These are phyloP conservation scores for Penicilliopsis zonata DNA, from an alignment of 495 filamentous ascomycete genomes.

Conservation along the genomic window DNA sequence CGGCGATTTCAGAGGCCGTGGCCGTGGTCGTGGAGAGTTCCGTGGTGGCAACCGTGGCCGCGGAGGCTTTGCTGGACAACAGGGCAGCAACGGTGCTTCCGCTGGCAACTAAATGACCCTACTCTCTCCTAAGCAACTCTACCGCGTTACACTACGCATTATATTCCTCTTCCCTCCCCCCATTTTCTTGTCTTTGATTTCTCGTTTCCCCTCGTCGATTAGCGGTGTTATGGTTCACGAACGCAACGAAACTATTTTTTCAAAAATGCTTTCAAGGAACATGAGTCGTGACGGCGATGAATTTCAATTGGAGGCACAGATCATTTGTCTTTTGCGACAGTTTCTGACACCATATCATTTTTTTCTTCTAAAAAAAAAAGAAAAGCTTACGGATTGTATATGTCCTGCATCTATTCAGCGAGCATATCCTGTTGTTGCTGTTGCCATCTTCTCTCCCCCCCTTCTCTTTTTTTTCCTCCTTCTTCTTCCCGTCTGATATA, in stretches of 20 bases:
- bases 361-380: constrained; percentile 14
- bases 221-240: constrained; percentile 32
- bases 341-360: background rate
- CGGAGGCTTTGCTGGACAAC: constrained; percentile 29
- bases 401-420: constrained; percentile 27
- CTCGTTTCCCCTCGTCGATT: constrained; percentile 7
- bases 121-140: constrained; percentile 1
- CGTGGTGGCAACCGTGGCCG: constrained; percentile 15
- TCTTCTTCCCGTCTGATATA: constrained; percentile 26
- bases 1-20: constrained; percentile 35
- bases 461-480: constrained; percentile 6
- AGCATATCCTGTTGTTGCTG: constrained; percentile 23
- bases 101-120: constrained; percentile 5
- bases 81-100: constrained; percentile 9
- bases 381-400: constrained; percentile 22
- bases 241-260: constrained; percentile 31
- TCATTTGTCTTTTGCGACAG: constrained; percentile 4
- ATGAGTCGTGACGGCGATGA: constrained; percentile 1
- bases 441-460: constrained; percentile 11
- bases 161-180: constrained; percentile 3
- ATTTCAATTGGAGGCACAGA: background rate
- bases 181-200: constrained; percentile 2
- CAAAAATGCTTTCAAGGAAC: constrained; percentile 12
- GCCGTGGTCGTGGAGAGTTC: constrained; percentile 33
- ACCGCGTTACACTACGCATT: constrained; percentile 2